Base-by-base conservation (phyloP, 2,329 filamentous ascomycete species). In the Periconia macrospinosa region DNA sequence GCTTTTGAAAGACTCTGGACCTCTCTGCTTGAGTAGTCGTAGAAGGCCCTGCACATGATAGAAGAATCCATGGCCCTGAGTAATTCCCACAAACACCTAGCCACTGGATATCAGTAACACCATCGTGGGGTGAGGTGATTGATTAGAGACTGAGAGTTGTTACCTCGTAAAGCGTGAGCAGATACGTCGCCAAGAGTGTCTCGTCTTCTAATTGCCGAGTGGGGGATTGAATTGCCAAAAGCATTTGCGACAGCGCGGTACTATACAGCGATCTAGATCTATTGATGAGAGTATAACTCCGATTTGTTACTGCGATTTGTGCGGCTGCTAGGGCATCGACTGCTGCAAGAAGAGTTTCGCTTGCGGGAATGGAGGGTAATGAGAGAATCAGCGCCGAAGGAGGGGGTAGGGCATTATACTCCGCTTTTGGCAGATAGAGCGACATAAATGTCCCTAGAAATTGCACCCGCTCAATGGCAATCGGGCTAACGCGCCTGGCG, bases 21-120 rank as follows among this genome's bases (percentile, higher is more conserved):
- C 70, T 18, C 71, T 68, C 49, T 66, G 62, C 47, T 55, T 67
- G 8, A 73, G 47, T 13, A 72, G 49, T 47, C 65, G 70, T 9
- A 73, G 53, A 30, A 71, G 58, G 8, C 71, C 71, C 56, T 73
- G 70, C 3, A 71, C 66, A 51, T 73, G 70, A 44, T 70, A 72
- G 49, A 73, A 73, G 59, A 73, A 73, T 27, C 71, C 71, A 46
- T 69, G 65, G 10, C 69, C 70, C 18, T 64, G 59, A 1, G 63
- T 67, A 17, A 72, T 56, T 18, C 71, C 70, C 2, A 72, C 69
- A 41, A 72, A 73, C 1, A 73, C 67, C 70, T 72, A 44, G 15
- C 9, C 7, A 45, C n/a, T 45, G 7, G 6, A 41, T 14, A 14
- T 58, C 48, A 55, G 42, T 3, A 44, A 41, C 37, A 17, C n/a